These are phyloP conservation scores for Bothriochloa decipiens DNA, from an alignment of 176 grass and related monocot species.

Conservation along the genomic window DNA sequence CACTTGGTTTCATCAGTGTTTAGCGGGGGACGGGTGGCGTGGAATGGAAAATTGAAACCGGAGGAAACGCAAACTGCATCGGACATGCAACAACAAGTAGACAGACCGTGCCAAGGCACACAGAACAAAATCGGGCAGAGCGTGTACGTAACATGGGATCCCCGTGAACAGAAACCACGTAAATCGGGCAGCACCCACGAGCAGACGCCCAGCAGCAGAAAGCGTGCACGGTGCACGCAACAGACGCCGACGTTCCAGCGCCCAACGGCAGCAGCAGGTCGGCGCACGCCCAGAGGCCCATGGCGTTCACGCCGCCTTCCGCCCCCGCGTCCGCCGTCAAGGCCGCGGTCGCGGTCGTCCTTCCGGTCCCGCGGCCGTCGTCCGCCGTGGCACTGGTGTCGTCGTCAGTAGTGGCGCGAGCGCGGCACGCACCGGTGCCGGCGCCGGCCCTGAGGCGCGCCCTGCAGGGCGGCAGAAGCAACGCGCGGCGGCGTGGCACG, in stretches of 20 bases:
- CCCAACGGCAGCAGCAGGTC: neutral
- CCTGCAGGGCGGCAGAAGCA: neutral
- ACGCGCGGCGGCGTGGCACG: neutral
- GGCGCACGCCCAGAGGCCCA: neutral
- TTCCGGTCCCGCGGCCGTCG: neutral
- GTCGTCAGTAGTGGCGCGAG: neutral
- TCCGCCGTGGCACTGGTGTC: neutral
- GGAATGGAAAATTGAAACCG: no score
- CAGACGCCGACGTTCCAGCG: neutral
- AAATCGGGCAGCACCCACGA: no score
- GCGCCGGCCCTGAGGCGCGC: neutral
- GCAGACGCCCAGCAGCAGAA: no score
- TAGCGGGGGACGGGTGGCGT: no score
- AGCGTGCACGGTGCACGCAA: neutral
- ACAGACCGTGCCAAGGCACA: no score
- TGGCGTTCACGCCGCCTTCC: conserved; percentile 8
- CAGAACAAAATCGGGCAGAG: no score
- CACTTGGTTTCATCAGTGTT: no score
- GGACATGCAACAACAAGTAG: no score
- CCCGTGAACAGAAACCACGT: no score
- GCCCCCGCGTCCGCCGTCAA: neutral
- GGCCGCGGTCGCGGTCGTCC: neutral
- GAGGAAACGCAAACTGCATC: no score
- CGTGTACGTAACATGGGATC: no score
- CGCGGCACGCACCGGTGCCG: neutral